Base-by-base conservation (phyloP, 257 asterid species). In the Plantago ovata region DNA sequence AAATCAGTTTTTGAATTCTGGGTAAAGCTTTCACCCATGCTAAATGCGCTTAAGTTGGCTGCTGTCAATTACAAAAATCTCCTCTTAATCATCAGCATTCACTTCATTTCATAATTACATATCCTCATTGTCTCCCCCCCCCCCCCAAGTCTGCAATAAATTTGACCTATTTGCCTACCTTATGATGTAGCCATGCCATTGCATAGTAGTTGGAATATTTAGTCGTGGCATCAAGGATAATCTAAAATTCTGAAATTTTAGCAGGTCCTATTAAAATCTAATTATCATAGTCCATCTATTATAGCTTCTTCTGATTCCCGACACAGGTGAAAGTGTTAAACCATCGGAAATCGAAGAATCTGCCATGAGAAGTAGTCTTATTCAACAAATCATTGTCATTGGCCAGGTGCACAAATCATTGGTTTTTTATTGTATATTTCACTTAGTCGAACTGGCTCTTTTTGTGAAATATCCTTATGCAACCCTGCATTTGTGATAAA, bases 301-400 rank as follows among this genome's bases (percentile, higher is more conserved):
- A 52, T 44, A 32, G 21, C 38, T 41, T 20, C 15, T 22, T 14
- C 28, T 15, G 38, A 11, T 58, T 63, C 53, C 20, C 19, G 15
- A 28, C 60, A 66, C 69, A 91, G 98, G 96, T 71, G 98, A 92
- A 80, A 91, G 87, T 63, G 83, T 91, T 56, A 96, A 91, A 75
- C 96, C 96, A 56, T 76, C 96, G 21, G 94, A 81, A 67, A 80
- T 91, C 38, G 98, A 87, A 81, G 98, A 81, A 75, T 90, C 96
- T 65, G 98, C 94, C 13, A 52, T 76, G 72, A 82, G 95, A 71
- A 87, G 98, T 68, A 71, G 70, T 79, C 72, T 91, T 61, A 83
- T 91, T 71, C 95, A 83, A 46, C 95, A 91, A 75, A 85, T 91
- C 38, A 77, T 91, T 51, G 93, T 91, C 61, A 61, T 91, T 42